These are phyloP conservation scores for Rhodosporidiobolus odoratus DNA, from an alignment of 768 basidiomycete species.

Conservation along the genomic window DNA sequence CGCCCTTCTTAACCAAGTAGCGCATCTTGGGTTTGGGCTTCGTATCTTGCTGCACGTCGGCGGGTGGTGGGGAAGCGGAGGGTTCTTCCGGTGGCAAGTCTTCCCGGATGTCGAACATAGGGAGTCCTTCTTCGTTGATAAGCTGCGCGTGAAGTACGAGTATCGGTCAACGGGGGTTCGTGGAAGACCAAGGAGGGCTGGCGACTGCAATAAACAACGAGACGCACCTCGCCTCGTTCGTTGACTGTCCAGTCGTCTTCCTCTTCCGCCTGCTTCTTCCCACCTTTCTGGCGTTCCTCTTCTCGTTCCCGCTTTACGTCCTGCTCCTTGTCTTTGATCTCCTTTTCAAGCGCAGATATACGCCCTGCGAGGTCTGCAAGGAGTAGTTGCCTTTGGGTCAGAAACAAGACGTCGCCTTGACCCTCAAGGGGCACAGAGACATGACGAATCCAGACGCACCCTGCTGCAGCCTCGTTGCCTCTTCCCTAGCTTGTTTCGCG, in stretches of 20 bases:
- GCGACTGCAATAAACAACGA: background rate
- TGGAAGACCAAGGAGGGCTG: fast-evolving
- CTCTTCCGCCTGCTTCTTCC: background rate
- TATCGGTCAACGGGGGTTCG: no score
- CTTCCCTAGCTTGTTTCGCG: slow-evolving; percentile 26
- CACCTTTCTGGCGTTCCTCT: background rate
- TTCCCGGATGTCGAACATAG: slow-evolving; percentile 37
- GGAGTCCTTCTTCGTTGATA: slow-evolving; percentile 37
- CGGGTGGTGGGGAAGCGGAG: background rate
- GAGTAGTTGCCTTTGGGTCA: no score
- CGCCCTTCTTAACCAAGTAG: slow-evolving; percentile 37
- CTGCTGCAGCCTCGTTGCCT: background rate
- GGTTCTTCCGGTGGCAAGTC: slow-evolving; percentile 20
- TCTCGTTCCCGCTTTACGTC: background rate
- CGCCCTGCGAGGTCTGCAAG: background rate
- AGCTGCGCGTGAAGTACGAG: slow-evolving; percentile 3
- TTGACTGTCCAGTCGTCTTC: slow-evolving; percentile 37
- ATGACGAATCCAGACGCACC: background rate
- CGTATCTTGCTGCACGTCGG: background rate
- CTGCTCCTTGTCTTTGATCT: slow-evolving; percentile 13
- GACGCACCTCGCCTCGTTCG: slow-evolving; percentile 33
- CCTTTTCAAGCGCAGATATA: background rate
- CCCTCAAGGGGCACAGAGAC: no score
- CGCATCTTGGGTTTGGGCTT: slow-evolving; percentile 9
- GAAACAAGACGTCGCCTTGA: no score